These are phyloP conservation scores for Boeremia lycopersici DNA, from an alignment of 2,329 filamentous ascomycete species.

Conservation along the genomic window DNA sequence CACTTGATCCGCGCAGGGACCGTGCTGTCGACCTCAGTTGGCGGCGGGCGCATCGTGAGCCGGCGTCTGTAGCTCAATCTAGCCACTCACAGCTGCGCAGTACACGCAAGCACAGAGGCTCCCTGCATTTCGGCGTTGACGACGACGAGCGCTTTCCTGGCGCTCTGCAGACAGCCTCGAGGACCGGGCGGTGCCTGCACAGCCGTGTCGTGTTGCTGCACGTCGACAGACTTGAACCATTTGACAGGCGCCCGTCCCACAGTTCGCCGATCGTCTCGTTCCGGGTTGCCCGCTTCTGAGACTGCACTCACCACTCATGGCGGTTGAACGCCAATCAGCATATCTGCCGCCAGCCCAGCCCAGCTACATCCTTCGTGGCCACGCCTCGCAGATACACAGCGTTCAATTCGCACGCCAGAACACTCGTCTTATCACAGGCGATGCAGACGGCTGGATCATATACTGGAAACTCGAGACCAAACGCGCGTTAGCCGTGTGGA, in stretches of 20 bases:
- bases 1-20: not conserved
- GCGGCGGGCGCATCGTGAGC: not conserved
- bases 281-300: conserved; percentile 34
- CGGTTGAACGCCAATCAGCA: conserved; percentile 34
- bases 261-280: conserved; percentile 35
- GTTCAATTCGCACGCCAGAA: conserved; percentile 76
- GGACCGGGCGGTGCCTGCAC: conserved; percentile 18
- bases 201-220: conserved; percentile 2
- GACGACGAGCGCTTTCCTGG: no score
- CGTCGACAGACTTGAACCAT: conserved; percentile 13
- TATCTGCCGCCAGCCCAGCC: conserved; percentile 60
- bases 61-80: no score
- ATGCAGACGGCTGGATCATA: conserved; percentile 87
- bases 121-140: not conserved
- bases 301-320: conserved; percentile 38
- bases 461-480: conserved; percentile 85
- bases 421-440: conserved; percentile 79
- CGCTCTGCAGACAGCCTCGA: not conserved
- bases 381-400: conserved; percentile 78
- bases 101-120: not conserved
- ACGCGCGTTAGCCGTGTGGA: conserved; percentile 83
- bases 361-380: conserved; percentile 80
- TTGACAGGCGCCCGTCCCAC: conserved; percentile 24
- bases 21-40: not conserved
- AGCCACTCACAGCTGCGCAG: not conserved